phyloP scores from a whole-genome alignment of 768 basidiomycete species.

The Astraeus odoratus region DNA sequence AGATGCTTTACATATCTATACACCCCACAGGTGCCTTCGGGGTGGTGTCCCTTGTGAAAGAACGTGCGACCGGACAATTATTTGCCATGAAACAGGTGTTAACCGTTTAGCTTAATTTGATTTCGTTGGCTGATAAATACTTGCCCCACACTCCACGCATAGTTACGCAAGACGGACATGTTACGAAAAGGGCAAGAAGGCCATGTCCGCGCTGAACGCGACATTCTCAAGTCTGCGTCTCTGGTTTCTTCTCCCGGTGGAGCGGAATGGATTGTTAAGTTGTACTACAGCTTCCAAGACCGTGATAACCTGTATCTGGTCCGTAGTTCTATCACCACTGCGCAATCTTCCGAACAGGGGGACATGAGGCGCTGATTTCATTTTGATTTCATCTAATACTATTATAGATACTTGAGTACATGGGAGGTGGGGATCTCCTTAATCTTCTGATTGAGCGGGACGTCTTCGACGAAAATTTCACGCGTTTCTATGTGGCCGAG shows the following conservation, averaged over 20 bases:
- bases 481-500: conserved; percentile 92
- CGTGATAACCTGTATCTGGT: conserved; percentile 93
- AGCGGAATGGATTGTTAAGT: conserved; percentile 90
- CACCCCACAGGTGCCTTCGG: conserved; percentile 80
- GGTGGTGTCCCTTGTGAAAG: conserved; percentile 87
- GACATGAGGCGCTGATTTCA: conserved; percentile 37
- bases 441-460: conserved; percentile 92
- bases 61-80: conserved; percentile 68
- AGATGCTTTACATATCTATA: conserved; percentile 19
- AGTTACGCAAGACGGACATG: conserved; percentile 89
- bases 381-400: conserved; percentile 47
- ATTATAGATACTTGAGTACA: conserved; percentile 80
- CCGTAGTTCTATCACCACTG: conserved; percentile 34
- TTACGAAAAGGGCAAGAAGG: conserved; percentile 95
- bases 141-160: conserved; percentile 19
- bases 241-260: conserved; percentile 64
- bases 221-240: conserved; percentile 87
- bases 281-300: conserved; percentile 94
- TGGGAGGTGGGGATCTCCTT: conserved; percentile 95
- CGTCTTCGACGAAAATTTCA: conserved; percentile 85
- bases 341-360: conserved; percentile 18
- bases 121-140: conserved; percentile 17
- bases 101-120: conserved; percentile 20
- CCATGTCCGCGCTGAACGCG: conserved; percentile 92
- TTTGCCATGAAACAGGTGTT: conserved; percentile 96